Base-by-base conservation (phyloP, 2,329 filamentous ascomycete species). In the Colletotrichum higginsianum region DNA sequence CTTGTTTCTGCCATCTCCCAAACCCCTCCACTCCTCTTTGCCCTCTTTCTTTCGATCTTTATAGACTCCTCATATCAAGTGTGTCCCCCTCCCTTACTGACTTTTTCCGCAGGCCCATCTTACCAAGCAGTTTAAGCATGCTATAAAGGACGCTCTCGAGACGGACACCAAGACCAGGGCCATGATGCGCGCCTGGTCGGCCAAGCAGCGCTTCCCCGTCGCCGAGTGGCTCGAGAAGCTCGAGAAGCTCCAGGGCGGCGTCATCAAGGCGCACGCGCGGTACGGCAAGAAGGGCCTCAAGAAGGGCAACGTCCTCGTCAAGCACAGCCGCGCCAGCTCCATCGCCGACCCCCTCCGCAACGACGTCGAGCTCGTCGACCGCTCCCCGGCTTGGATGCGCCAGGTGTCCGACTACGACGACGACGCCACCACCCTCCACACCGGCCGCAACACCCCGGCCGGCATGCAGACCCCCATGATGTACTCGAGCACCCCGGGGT, bases 221-320 rank as follows among this genome's bases (percentile, higher is more conserved):
- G 88, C 87, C 7, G 89, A 92, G 76, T 92, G 90, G 90, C 84
- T 91, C 61, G 87, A 91, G 76, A 89, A 90, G 73, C 81, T 92
- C 15, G 90, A 91, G 73, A 89, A 88, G 57, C 84, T 92, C 23
- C 90, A 92, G 76, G 82, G 82, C 12, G 89, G 86, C 15, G 85
- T 89, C 1, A 91, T 92, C 77, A 86, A 87, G 61, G 84, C 90
- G 55, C 79, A 80, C 65, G 69, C 76, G 26, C 80, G 79, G 71
- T 62, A 72, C 42, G 69, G 69, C 21, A 72, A 72, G 30, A 72
- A 72, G 65, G 69, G 69, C 23, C 23, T 64, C 53, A 68, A 63
- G 53, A 72, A 72, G 58, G 69, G 69, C 60, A 72, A 72, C 42
- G 65, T 69, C 4, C 69, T 72, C 65, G 69, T 72, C 60, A 72